Conservation (phyloP, 2,329 filamentous ascomycete genomes). For the Aureobasidium mangrovei region DNA sequence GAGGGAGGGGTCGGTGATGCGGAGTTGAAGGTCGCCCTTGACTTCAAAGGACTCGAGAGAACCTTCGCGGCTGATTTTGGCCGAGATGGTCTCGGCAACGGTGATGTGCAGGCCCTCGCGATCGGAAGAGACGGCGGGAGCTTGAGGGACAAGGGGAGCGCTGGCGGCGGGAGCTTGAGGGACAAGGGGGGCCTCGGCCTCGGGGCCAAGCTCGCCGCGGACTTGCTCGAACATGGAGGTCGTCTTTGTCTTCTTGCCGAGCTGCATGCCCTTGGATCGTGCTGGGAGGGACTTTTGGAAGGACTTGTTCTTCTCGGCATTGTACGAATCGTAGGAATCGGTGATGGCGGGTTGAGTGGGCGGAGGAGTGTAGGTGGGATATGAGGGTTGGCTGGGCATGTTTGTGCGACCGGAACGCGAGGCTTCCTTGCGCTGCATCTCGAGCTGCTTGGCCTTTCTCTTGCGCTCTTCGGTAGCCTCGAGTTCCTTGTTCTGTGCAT, state of each 20-base stretch:
- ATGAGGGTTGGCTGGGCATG: conserved; percentile 63
- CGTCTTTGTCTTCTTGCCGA: conserved; percentile 97
- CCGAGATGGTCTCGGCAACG: conserved; percentile 81
- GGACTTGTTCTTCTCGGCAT: conserved; percentile 93
- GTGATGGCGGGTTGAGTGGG: conserved; percentile 63
- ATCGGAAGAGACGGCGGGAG: conserved; percentile 49
- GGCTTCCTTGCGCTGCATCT: conserved; percentile 96
- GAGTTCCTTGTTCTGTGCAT: conserved; percentile 82
- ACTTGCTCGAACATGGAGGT: conserved; percentile 97
- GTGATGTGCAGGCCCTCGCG: conserved; percentile 76
- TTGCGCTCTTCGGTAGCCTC: conserved; percentile 98
- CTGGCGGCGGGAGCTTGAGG: conserved; percentile 42
- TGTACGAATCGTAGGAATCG: conserved; percentile 87
- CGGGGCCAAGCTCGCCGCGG: conserved; percentile 79
- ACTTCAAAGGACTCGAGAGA: conserved; percentile 77
- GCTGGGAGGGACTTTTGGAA: conserved; percentile 60
- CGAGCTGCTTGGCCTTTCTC: conserved; percentile 94
- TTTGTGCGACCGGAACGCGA: conserved; percentile 47
- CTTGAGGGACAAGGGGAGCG: conserved; percentile 40
- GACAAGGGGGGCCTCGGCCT: conserved; percentile 68
- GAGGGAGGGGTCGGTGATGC: conserved; percentile 77
- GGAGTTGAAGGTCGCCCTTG: conserved; percentile 85
- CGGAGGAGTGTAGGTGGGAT: conserved; percentile 81
- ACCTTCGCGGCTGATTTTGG: conserved; percentile 81
- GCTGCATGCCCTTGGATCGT: conserved; percentile 96